phyloP scores from a whole-genome alignment of 768 basidiomycete species.

The Omphalotus guepiniiformis region DNA sequence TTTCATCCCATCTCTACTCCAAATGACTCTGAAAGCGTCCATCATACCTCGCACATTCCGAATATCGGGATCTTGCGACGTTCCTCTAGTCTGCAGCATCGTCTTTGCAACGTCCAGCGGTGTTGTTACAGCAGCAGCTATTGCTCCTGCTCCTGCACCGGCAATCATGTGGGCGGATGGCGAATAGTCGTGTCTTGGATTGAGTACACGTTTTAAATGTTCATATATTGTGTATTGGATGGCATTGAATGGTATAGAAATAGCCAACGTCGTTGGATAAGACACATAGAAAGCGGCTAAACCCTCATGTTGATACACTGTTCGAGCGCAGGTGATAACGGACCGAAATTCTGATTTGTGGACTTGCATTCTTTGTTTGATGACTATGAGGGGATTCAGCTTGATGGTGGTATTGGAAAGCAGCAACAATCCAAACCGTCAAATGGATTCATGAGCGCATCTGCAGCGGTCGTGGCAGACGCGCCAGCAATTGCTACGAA shows the following conservation, averaged over 20 bases:
- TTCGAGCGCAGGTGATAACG: slow-evolving; percentile 78
- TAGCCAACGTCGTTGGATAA: slow-evolving; percentile 95
- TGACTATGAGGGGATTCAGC: slow-evolving; percentile 52
- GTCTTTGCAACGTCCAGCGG: slow-evolving; percentile 98
- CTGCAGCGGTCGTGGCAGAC: slow-evolving; percentile 88
- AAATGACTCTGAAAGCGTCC: slow-evolving; percentile 88
- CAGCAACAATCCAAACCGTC: slow-evolving; percentile 63
- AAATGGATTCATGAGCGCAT: slow-evolving; percentile 99
- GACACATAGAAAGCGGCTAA: slow-evolving; percentile 94
- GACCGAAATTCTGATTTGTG: slow-evolving; percentile 90
- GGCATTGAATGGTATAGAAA: slow-evolving; percentile 97
- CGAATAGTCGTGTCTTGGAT: slow-evolving; percentile 84
- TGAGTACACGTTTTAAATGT: slow-evolving; percentile 80
- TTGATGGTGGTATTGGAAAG: slow-evolving; percentile 10
- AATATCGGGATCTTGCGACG: slow-evolving; percentile 82
- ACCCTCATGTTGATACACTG: slow-evolving; percentile 84
- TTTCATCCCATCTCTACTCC: slow-evolving; percentile 75
- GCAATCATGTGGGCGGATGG: slow-evolving; percentile 91
- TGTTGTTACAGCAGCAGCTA: slow-evolving; percentile 94
- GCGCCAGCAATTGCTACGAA: slow-evolving; percentile 84
- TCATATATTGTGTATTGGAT: slow-evolving; percentile 98
- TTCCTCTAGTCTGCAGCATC: slow-evolving; percentile 90
- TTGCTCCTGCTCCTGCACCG: slow-evolving; percentile 88
- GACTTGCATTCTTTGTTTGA: slow-evolving; percentile 99
- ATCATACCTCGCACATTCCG: slow-evolving; percentile 77